Base-by-base conservation (phyloP, 2,329 filamentous ascomycete genomes). In the Passalora sequoiae region DNA sequence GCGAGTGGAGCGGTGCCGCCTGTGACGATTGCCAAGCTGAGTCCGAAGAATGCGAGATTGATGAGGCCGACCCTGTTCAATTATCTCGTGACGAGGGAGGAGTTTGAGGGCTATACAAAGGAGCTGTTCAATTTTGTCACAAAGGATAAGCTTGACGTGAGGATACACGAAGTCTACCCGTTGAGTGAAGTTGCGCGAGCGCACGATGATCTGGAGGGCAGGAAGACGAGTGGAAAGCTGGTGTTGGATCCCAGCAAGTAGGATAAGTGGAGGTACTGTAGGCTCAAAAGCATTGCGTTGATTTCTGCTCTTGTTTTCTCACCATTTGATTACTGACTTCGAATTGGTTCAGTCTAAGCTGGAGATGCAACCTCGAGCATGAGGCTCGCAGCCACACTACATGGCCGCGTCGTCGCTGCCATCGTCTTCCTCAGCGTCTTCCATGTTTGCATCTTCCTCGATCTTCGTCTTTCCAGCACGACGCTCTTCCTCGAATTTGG, bases 181-280 rank as follows among this genome's bases (percentile, higher is more conserved):
- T 69, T 95, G 29, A 76, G 79, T 57, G 82, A 95, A 32, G 79
- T 84, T 24, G 78, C 73, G 25, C 71, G 77, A 56, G 88, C 87
- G 9, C 88, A 94, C 38, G 49, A 75, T 62, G 87, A 95, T 64
- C 74, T 96, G 32, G 85, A 94, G 67, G 77, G 85, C 30, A 75
- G 89, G 56, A 86, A 83, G 72, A 92, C 87, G 2, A 86, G 80
- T 8, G 89, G 89, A 13, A 95, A 95, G 71, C 66, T 94, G 50
- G 64, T 96, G 43, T 64, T 95, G 59, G 82, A 81, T 68, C 75
- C 80, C 10, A 57, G 53, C 13, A 63, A 60, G 50, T 63, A 55
- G 41, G n/a, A n/a, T n/a, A n/a, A n/a, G n/a, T n/a, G n/a, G n/a
- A n/a, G n/a, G n/a, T n/a, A n/a, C n/a, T n/a, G n/a, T n/a, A n/a